Conservation (phyloP, 192 early-diverging fungal genomes). For the Thamnidium elegans region DNA sequence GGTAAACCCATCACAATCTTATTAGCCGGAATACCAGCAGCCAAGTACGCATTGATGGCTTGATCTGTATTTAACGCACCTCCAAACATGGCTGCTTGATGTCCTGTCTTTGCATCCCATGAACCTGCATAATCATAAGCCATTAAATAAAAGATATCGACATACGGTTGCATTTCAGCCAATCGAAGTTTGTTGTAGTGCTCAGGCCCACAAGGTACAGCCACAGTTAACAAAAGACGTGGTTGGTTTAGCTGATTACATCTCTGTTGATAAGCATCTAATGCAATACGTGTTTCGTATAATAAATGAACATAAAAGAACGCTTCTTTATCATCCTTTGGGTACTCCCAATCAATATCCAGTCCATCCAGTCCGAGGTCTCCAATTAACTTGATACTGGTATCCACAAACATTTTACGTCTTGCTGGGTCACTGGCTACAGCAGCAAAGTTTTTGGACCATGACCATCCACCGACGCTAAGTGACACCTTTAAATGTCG, state of each 20-base stretch:
- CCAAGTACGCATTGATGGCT: constrained; percentile 70
- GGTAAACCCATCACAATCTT: constrained; percentile 91
- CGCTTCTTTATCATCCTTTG: constrained; percentile 72
- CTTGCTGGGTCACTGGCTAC: constrained; percentile 50
- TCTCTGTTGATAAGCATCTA: constrained; percentile 56
- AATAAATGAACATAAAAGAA: constrained; percentile 77
- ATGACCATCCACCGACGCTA: constrained; percentile 79
- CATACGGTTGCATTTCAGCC: constrained; percentile 57
- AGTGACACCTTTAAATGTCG: constrained; percentile 67
- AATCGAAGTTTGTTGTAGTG: constrained; percentile 64
- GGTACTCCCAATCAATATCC: constrained; percentile 83
- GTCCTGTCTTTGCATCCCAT: constrained; percentile 67
- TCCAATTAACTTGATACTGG: constrained; percentile 43
- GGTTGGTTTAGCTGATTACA: constrained; percentile 17
- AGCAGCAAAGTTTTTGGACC: constrained; percentile 66
- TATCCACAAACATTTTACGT: constrained; percentile 58
- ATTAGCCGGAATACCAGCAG: constrained; percentile 69
- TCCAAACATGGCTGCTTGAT: constrained; percentile 84
- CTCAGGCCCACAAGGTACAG: constrained; percentile 60
- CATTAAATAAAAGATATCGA: constrained; percentile 90
- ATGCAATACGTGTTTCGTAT: constrained; percentile 59
- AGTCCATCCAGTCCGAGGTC: constrained; percentile 52
- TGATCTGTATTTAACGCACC: constrained; percentile 59
- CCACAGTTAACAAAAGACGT: constrained; percentile 64
- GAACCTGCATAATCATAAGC: constrained; percentile 76